phyloP scores from a whole-genome alignment of 768 basidiomycete species.

The Lactarius tabidus region DNA sequence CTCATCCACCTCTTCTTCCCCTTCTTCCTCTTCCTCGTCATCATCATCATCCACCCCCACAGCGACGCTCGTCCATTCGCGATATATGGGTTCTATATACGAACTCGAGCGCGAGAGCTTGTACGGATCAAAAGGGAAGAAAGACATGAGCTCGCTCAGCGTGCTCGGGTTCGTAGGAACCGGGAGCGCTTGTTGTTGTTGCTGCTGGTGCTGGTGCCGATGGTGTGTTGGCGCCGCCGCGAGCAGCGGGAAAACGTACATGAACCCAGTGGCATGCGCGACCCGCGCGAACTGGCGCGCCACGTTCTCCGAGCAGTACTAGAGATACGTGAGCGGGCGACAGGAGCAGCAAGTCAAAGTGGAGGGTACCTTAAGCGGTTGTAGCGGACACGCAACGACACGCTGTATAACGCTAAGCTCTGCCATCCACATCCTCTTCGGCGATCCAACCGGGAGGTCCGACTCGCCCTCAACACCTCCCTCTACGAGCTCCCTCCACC shows the following conservation, averaged over 20 bases:
- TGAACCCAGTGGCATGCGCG: slow-evolving; percentile 84
- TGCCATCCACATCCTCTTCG: slow-evolving; percentile 74
- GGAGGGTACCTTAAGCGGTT: slow-evolving; percentile 76
- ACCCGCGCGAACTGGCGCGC: slow-evolving; percentile 92
- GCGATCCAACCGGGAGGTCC: slow-evolving; percentile 27
- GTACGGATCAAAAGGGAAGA: slow-evolving; percentile 99
- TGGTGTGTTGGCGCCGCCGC: slow-evolving; percentile 48
- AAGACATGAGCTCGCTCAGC: slow-evolving; percentile 73
- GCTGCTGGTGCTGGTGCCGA: not conserved
- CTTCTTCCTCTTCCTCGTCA: slow-evolving; percentile 45
- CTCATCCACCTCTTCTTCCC: slow-evolving; percentile 25
- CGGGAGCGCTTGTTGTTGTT: not conserved
- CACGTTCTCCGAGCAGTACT: slow-evolving; percentile 90
- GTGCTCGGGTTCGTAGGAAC: slow-evolving; percentile 21
- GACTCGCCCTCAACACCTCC: slow-evolving; percentile 49
- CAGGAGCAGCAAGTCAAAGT: not conserved
- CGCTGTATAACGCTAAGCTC: slow-evolving; percentile 76
- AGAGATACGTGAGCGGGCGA: slow-evolving; percentile 4
- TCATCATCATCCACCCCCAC: slow-evolving; percentile 65
- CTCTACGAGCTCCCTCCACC: slow-evolving; percentile 83
- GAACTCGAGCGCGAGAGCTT: slow-evolving; percentile 72
- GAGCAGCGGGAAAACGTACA: slow-evolving; percentile 92
- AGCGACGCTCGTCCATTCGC: slow-evolving; percentile 86
- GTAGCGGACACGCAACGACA: slow-evolving; percentile 74
- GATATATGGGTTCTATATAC: slow-evolving; percentile 81